These are phyloP conservation scores for Exophiala sp. DNA, from an alignment of 2,329 filamentous ascomycete genomes.

Conservation along the genomic window DNA sequence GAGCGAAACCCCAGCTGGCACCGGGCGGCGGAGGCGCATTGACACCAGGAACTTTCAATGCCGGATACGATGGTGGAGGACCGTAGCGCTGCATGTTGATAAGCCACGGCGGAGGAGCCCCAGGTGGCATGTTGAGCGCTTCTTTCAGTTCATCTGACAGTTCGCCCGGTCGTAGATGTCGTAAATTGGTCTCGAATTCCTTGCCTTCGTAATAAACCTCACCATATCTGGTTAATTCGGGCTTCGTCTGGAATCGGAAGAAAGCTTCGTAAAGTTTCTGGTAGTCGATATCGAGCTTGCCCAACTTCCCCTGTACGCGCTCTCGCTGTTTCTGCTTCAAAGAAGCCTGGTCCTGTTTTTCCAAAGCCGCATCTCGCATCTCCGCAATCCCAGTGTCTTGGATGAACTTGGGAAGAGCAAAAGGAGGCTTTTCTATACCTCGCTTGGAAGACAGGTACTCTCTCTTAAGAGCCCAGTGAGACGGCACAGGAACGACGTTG, in stretches of 20 bases:
- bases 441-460: slow-evolving; percentile 96
- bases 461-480: slow-evolving; percentile 91
- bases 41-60: slow-evolving; percentile 87
- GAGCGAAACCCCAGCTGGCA: slow-evolving; percentile 88
- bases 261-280: slow-evolving; percentile 98
- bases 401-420: slow-evolving; percentile 90
- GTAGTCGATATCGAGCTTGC: slow-evolving; percentile 96
- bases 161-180: slow-evolving; percentile 83
- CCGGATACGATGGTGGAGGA: slow-evolving; percentile 88
- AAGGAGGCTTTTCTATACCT: slow-evolving; percentile 91
- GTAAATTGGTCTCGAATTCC: slow-evolving; percentile 91
- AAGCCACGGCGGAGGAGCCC: slow-evolving; percentile 90
- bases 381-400: slow-evolving; percentile 95
- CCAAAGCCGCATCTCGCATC: slow-evolving; percentile 93
- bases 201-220: slow-evolving; percentile 99
- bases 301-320: slow-evolving; percentile 90
- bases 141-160: slow-evolving; percentile 84
- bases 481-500: slow-evolving; percentile 90
- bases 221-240: slow-evolving; percentile 84
- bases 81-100: slow-evolving; percentile 95
- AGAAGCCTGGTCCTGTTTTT: slow-evolving; percentile 87
- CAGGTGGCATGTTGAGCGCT: slow-evolving; percentile 86
- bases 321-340: slow-evolving; percentile 95
- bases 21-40: slow-evolving; percentile 89
- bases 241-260: slow-evolving; percentile 96